phyloP scores from a whole-genome alignment of 2,329 filamentous ascomycete species.

The Ophiognomonia clavigignenti-juglandacearum region DNA sequence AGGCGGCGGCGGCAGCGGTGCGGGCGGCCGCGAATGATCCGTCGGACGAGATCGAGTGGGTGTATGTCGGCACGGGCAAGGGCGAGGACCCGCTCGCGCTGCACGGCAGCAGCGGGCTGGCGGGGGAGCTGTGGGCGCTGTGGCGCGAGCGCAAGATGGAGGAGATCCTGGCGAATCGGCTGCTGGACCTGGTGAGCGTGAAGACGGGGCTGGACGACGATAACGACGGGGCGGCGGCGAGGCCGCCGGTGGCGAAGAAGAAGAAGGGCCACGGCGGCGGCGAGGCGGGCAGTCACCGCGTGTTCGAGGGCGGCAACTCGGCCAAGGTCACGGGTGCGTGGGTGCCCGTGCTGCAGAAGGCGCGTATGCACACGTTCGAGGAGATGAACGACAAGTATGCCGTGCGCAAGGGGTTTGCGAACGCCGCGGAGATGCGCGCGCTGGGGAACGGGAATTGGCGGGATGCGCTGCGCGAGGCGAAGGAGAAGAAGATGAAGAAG shows the following conservation, averaged over 20 bases:
- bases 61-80: conserved; percentile 67
- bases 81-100: conserved; percentile 48
- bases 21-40: conserved; percentile 28
- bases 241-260: conserved; percentile 20
- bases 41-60: conserved; percentile 67
- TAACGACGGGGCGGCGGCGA: conserved; percentile 37
- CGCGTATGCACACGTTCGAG: conserved; percentile 42
- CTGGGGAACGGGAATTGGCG: conserved; percentile 32
- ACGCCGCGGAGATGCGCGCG: conserved; percentile 42
- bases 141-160: conserved; percentile 89
- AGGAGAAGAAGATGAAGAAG: conserved; percentile 5
- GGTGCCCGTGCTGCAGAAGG: conserved; percentile 48
- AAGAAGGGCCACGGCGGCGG: conserved; percentile 10
- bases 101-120: conserved; percentile 60
- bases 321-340: conserved; percentile 50
- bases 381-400: conserved; percentile 59
- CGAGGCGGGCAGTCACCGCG: conserved; percentile 20
- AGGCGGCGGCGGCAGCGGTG: conserved; percentile 25
- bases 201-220: conserved; percentile 25
- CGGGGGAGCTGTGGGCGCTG: conserved; percentile 72
- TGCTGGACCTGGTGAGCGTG: conserved; percentile 59
- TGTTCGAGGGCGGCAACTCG: conserved; percentile 53
- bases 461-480: conserved; percentile 23
- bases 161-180: conserved; percentile 71
- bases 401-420: conserved; percentile 53